These are phyloP conservation scores for Diplodia intermedia DNA, from an alignment of 2,329 filamentous ascomycete species.

Conservation along the genomic window DNA sequence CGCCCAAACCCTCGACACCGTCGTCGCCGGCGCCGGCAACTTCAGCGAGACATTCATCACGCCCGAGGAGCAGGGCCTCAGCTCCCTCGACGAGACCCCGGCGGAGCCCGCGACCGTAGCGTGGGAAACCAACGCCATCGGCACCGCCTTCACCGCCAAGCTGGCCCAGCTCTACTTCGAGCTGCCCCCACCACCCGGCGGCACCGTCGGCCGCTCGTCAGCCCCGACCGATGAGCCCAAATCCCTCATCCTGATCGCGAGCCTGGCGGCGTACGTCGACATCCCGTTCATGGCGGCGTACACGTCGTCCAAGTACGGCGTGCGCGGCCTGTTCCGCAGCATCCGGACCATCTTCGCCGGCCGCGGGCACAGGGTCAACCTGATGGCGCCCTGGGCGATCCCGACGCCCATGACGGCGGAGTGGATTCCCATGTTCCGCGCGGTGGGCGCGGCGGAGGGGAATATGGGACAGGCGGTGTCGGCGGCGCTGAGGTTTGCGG, in stretches of 20 bases:
- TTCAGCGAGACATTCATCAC: slow-evolving; percentile 40
- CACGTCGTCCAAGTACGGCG: slow-evolving; percentile 42
- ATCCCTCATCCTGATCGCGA: slow-evolving; percentile 38
- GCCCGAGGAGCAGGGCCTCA: slow-evolving; percentile 34
- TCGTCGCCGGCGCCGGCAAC: slow-evolving; percentile 44
- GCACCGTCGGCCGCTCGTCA: not conserved
- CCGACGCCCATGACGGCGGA: slow-evolving; percentile 36
- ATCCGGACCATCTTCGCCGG: slow-evolving; percentile 35
- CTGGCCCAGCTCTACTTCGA: slow-evolving; percentile 42
- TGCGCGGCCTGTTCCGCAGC: slow-evolving; percentile 40
- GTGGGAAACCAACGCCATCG: slow-evolving; percentile 39
- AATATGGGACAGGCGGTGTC: not conserved
- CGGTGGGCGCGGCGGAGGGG: not conserved
- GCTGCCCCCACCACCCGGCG: slow-evolving; percentile 16
- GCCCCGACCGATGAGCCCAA: slow-evolving; percentile 30
- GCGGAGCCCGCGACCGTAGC: slow-evolving; percentile 36
- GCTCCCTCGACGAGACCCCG: slow-evolving; percentile 34
- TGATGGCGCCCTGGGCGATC: slow-evolving; percentile 42
- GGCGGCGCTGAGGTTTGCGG: not conserved
- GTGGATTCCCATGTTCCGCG: slow-evolving; percentile 19
- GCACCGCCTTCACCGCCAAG: slow-evolving; percentile 39
- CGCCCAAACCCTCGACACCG: slow-evolving; percentile 41
- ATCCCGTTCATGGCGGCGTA: slow-evolving; percentile 40
- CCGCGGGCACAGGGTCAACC: slow-evolving; percentile 37
- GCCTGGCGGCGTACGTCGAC: slow-evolving; percentile 40